Base-by-base conservation (phyloP, 2,329 filamentous ascomycete genomes). In the Aureobasidium uvarum region DNA sequence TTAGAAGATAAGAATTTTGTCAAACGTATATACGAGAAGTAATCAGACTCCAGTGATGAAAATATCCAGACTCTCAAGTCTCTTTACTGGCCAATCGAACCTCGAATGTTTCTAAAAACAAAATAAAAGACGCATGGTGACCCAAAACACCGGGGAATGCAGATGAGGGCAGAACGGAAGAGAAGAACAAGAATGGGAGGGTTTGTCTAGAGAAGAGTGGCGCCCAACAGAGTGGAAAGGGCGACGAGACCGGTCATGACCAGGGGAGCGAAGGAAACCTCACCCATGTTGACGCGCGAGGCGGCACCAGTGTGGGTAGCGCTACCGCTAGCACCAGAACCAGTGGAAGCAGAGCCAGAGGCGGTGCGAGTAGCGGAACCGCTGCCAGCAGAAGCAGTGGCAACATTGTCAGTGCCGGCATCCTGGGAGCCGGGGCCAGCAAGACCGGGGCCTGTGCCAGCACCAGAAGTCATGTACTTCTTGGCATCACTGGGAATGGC, bases 391-490 rank as follows among this genome's bases (percentile, higher is more conserved):
- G 78, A 75, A 38, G 84, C 80, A 66, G 80, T 82, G 36, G 75
- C 78, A 55, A 80, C 76, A 63, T 81, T 81, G 41, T 74, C 72
- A 66, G 81, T 79, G 62, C 85, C 85, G 39, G 84, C 76, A 66
- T 81, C 79, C 77, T 87, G 85, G 67, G 80, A 84, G 38, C 86
- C 86, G 66, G 75, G 64, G 54, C 85, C 86, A 14, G 66, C 68
- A 68, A 88, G 83, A 71, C 86, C 86, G 31, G 78, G 78, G 5
- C 83, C 85, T 43, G 76, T 78, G 56, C 86, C 86, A 52, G 85
- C 84, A 70, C 86, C 86, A 7, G 81, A 74, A 67, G 79, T 80
- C 78, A 88, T 80, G 78, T 81, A 87, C 71, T 83, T 80, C 73
- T 78, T 74, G 25, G 85, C 85, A 41, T 79, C 80, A 5, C 76